phyloP scores from a whole-genome alignment of 768 basidiomycete species.

The Pleurotus citrinopileatus region DNA sequence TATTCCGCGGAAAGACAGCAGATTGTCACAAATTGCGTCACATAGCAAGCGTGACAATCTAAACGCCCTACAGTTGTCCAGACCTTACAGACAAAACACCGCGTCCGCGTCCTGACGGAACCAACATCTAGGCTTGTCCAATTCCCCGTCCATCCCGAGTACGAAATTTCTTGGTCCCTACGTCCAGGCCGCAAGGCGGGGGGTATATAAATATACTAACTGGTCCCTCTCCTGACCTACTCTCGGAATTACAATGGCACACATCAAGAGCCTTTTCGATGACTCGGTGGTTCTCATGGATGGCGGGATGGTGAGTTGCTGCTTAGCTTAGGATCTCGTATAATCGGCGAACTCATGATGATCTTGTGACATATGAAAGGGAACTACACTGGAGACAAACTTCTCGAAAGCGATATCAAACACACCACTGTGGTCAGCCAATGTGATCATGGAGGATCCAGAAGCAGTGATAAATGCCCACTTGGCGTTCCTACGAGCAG shows the following conservation, averaged over 20 bases:
- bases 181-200: too few species aligned
- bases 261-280: constrained; percentile 2
- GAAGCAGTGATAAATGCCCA: constrained; percentile 58
- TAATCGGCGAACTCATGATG: neutral
- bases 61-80: too few species aligned
- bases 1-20: too few species aligned
- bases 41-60: too few species aligned
- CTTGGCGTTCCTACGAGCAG: constrained; percentile 58
- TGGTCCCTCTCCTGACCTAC: too few species aligned
- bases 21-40: too few species aligned
- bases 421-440: constrained; percentile 71
- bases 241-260: constrained; percentile 5
- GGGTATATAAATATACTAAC: too few species aligned
- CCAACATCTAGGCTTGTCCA: too few species aligned
- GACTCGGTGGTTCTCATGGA: constrained; percentile 29
- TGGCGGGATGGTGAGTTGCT: constrained; percentile 41
- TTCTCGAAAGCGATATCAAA: constrained; percentile 45
- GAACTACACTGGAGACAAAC: constrained; percentile 56
- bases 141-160: too few species aligned
- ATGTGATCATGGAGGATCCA: constrained; percentile 51
- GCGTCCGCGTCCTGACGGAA: too few species aligned
- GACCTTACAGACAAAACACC: too few species aligned
- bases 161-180: too few species aligned
- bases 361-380: constrained; percentile 33
- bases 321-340: neutral